Conservation (phyloP, 257 asterid genomes). For the Solanum bulbocastanum region DNA sequence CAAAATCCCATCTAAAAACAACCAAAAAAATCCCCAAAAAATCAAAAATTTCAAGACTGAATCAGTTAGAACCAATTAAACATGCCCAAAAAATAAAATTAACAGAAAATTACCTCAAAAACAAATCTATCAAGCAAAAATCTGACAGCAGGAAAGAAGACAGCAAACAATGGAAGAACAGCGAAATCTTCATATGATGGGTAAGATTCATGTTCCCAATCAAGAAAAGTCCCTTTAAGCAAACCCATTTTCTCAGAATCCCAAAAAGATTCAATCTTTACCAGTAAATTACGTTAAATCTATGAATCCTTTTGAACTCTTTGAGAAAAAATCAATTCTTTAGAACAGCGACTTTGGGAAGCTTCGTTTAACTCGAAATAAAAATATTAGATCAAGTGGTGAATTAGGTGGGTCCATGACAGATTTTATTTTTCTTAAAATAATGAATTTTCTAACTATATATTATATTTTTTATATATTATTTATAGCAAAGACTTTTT, state of each 20-base stretch:
- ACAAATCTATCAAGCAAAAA: slow-evolving; percentile 86
- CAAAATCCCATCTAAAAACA: not conserved
- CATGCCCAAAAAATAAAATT: not conserved
- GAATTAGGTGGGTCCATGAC: not conserved
- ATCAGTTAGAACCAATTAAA: not conserved
- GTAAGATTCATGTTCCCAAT: slow-evolving; percentile 81
- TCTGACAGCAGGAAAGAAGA: slow-evolving; percentile 66
- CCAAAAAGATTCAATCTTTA: slow-evolving; percentile 11
- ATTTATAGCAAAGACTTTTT: too few species aligned
- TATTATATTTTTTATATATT: not conserved
- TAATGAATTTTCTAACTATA: not conserved
- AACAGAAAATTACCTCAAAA: slow-evolving; percentile 48
- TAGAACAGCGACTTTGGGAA: not conserved
- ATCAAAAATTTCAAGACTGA: not conserved
- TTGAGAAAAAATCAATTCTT: not conserved
- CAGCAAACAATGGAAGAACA: slow-evolving; percentile 58
- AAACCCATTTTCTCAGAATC: slow-evolving; percentile 34
- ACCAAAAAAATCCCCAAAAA: not conserved
- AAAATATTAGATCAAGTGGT: not conserved
- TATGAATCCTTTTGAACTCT: not conserved
- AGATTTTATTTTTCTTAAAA: not conserved
- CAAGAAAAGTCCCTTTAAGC: slow-evolving; percentile 24
- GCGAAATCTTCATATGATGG: slow-evolving; percentile 64
- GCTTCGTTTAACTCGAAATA: not conserved
- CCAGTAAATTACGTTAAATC: not conserved